phyloP scores from a whole-genome alignment of 192 early-diverging fungal genomes.

The Coemansia javaensis region DNA sequence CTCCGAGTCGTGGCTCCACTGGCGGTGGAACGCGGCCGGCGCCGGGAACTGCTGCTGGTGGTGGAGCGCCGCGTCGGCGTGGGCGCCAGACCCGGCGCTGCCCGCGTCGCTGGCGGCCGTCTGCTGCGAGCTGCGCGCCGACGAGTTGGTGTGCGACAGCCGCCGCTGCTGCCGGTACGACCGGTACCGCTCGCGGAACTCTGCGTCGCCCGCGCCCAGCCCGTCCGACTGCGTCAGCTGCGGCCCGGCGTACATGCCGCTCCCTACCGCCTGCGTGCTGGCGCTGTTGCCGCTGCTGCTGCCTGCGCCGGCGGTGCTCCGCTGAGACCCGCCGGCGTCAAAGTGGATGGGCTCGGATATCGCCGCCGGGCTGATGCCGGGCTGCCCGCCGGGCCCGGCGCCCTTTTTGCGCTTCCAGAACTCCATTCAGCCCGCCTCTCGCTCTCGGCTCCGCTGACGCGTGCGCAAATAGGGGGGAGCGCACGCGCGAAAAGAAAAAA shows the following conservation, averaged over 20 bases:
- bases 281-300: not conserved
- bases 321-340: constrained; percentile 15
- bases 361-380: constrained; percentile 21
- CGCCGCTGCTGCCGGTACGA: constrained; percentile 44
- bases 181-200: constrained; percentile 43
- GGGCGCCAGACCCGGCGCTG: not conserved
- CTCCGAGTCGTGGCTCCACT: constrained; percentile 30
- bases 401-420: constrained; percentile 51
- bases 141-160: constrained; percentile 34
- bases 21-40: constrained; percentile 11
- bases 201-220: constrained; percentile 11
- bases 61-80: not conserved
- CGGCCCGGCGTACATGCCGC: too few relatives aligned
- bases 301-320: constrained; percentile 10
- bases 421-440: constrained; percentile 14
- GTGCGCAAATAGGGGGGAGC: too few relatives aligned
- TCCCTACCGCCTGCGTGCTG: not conserved
- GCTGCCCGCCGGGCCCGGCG: constrained; percentile 3
- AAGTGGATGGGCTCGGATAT: constrained; percentile 48
- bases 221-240: constrained; percentile 1
- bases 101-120: constrained; percentile 33
- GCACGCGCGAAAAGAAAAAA: too few relatives aligned
- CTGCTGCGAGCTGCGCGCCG: constrained; percentile 33
- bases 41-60: constrained; percentile 1
- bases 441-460: too few relatives aligned